These are phyloP conservation scores for Diplotaxis tenuifolia DNA, from an alignment of 345 rosid species.

Conservation along the genomic window DNA sequence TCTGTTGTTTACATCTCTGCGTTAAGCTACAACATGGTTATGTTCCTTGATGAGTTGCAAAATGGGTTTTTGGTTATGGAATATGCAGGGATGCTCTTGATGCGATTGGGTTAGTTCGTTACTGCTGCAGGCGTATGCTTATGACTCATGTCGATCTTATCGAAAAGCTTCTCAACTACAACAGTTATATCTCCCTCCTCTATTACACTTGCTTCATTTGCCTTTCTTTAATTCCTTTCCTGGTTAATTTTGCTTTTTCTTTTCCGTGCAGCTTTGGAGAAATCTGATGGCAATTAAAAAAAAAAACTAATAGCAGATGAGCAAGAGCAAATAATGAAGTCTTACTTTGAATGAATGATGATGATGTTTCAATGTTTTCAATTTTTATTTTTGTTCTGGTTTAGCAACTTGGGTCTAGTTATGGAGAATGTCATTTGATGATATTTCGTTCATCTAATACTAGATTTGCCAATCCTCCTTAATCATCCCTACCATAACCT, in stretches of 20 bases:
- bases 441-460: neutral
- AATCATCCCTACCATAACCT: too few species aligned
- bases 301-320: constrained; percentile 2
- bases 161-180: constrained; percentile 93
- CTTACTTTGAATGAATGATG: neutral
- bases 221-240: neutral
- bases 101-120: constrained; percentile 74
- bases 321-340: neutral
- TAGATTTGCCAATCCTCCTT: too few species aligned
- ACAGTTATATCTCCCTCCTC: constrained; percentile 49
- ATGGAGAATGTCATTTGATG: too few species aligned
- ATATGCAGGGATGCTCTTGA: constrained; percentile 84
- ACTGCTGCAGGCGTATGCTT: constrained; percentile 91
- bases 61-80: neutral
- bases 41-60: neutral
- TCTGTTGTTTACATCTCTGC: neutral
- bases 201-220: neutral
- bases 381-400: too few species aligned
- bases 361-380: neutral
- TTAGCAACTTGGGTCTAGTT: too few species aligned
- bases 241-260: neutral
- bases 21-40: neutral
- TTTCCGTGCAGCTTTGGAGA: constrained; percentile 61
- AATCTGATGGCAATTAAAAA: constrained; percentile 44
- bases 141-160: constrained; percentile 97